Conservation (phyloP, 495 filamentous ascomycete species). For the Tuber calosporum region DNA sequence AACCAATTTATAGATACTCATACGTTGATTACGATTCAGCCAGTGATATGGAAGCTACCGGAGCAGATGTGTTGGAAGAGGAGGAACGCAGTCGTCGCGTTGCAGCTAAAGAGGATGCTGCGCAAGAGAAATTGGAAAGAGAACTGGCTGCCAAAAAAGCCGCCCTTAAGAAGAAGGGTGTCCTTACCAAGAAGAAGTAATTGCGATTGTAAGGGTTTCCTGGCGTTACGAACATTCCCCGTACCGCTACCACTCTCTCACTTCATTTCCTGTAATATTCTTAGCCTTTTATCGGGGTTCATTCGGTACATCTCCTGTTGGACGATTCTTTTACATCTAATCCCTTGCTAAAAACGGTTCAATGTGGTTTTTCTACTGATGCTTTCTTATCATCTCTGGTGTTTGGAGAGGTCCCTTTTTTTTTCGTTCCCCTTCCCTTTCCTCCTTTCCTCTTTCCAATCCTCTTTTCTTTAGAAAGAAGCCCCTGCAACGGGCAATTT, state of each 20-base stretch:
- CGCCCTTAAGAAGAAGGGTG: slow-evolving; percentile 34
- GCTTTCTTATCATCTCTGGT: background rate
- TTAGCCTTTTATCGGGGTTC: background rate
- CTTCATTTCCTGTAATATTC: background rate
- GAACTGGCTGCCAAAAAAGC: slow-evolving; percentile 36
- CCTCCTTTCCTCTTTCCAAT: background rate
- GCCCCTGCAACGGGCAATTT: background rate
- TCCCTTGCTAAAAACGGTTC: background rate
- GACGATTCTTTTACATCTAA: slow-evolving; percentile 4
- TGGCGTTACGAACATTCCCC: background rate
- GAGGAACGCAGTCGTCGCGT: slow-evolving; percentile 48
- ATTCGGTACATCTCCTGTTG: slow-evolving; percentile 6
- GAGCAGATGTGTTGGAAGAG: slow-evolving; percentile 55
- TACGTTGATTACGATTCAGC: slow-evolving; percentile 48
- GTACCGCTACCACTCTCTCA: background rate
- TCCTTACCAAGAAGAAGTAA: slow-evolving; percentile 30
- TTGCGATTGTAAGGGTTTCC: background rate
- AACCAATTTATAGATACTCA: slow-evolving; percentile 25
- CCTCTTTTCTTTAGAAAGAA: background rate
- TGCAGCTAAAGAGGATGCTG: slow-evolving; percentile 51
- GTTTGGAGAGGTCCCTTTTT: slow-evolving; percentile 5
- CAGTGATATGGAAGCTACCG: slow-evolving; percentile 58
- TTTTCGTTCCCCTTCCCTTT: background rate
- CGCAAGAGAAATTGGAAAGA: slow-evolving; percentile 38
- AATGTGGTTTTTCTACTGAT: background rate